Base-by-base conservation (phyloP, 805 yeast species). In the Metschnikowia dekortorum region DNA sequence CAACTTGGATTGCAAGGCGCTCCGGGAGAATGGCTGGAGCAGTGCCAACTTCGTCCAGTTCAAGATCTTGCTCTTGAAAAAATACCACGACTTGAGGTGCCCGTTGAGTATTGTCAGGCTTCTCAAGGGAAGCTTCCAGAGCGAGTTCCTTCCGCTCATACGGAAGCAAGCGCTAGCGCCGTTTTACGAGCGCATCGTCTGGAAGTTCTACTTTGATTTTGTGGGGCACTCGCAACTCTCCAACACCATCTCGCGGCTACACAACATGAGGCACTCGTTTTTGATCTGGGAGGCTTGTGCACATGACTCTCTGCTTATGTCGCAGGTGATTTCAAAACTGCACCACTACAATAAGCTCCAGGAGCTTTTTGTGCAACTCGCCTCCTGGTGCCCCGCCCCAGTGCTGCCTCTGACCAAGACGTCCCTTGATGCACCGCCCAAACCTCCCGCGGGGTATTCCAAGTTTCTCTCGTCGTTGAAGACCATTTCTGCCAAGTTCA, bases 201-300 rank as follows among this genome's bases (percentile, higher is more conserved):
- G 78, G 78, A 69, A 68, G 50, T 73, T 69, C 53, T 62, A 68
- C 51, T 69, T 70, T 49, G 73, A 71, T 39, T 71, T 68, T 50
- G 52, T 62, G 40, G 54, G 51, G 32, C 53, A 55, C 22, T 54
- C 47, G 35, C 56, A 62, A 22, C 69, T 65, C 53, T 13, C 50
- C 9, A 51, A 63, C 50, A 65, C 57, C 37, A 63, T 73, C 6
- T 45, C 50, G 13, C 35, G 44, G 18, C 51, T 72, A 13, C 48
- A 59, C 46, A 53, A 55, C 10, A 34, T 65, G 35, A 57, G 59
- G 42, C 59, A 68, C n/a, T 55, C 67, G 9, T 61, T 67, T 32
- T 55, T 71, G 46, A 72, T 73, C 18, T 73, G 75, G 75, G 76
- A 72, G 51, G 60, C 70, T 2, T 63, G 74, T 6, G 46, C 60